A percentile compares a stretch with the other conserved stretches of the same genome.
phyloP scores from a whole-genome alignment of 1,284 basidiomycete species.

The Sphaerobolus stellatus region DNA sequence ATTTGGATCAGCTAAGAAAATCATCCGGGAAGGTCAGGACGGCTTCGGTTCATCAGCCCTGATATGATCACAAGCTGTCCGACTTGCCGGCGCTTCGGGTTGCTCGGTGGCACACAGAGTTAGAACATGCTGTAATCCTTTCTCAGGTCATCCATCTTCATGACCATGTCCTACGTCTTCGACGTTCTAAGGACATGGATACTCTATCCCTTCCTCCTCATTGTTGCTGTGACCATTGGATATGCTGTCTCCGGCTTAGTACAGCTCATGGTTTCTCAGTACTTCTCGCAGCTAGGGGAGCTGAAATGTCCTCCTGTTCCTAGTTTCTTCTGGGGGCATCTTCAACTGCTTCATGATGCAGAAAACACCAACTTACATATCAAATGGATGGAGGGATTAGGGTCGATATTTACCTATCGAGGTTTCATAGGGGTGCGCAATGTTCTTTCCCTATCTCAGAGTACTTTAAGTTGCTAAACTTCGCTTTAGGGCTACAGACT shows the following conservation, averaged over 20 bases:
- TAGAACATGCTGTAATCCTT: neutral
- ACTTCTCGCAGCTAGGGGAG: conserved; percentile 37
- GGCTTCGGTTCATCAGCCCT: too few relatives aligned
- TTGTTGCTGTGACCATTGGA: conserved; percentile 24
- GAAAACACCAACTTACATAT: conserved; percentile 53
- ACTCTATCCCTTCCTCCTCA: conserved; percentile 8
- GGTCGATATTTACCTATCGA: conserved; percentile 53
- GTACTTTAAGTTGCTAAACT: neutral
- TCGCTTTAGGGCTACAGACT: conserved; percentile 42
- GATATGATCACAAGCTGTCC: too few relatives aligned
- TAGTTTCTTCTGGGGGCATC: conserved; percentile 56
- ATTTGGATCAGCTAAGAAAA: too few relatives aligned
- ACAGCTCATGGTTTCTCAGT: conserved; percentile 33
- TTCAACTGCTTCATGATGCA: conserved; percentile 55
- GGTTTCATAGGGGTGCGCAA: conserved; percentile 46
- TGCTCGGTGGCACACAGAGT: neutral
- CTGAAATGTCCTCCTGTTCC: conserved; percentile 40
- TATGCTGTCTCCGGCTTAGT: conserved; percentile 33
- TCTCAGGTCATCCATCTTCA: neutral
- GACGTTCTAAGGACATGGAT: neutral
- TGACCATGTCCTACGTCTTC: neutral
- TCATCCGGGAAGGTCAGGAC: too few relatives aligned
- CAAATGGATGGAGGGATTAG: conserved; percentile 49
- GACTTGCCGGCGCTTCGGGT: too few relatives aligned
- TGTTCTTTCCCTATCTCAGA: neutral